Evolutionary conservation across 1,139 yeast genomes (phyloP).

Genomic region (Debaryomycetaceae sp.): DNA sequence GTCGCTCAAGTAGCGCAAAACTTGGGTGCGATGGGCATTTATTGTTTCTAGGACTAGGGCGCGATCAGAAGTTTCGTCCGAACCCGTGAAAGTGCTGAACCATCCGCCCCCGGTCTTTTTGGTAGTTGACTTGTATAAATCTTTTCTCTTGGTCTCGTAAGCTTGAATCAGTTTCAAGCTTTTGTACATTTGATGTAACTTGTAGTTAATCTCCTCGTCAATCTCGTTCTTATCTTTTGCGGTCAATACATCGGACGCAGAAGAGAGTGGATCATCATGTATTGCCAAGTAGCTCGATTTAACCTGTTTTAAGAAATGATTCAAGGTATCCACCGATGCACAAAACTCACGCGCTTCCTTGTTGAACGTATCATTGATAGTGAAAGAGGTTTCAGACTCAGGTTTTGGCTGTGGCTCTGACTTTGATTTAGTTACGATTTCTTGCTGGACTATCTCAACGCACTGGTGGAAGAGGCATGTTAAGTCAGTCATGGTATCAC

Average conservation of each 20-base stretch:
- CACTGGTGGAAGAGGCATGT: slow-evolving; percentile 43
- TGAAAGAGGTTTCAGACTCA: slow-evolving; percentile 1
- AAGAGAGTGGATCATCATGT: slow-evolving; percentile 14
- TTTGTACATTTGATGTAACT: slow-evolving; percentile 39
- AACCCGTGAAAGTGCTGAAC: slow-evolving; percentile 16
- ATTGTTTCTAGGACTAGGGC: slow-evolving; percentile 16
- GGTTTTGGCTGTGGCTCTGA: neutral
- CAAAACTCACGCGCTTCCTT: slow-evolving; percentile 40
- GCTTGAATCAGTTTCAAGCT: slow-evolving; percentile 38
- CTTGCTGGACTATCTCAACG: slow-evolving; percentile 30
- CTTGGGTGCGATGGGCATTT: slow-evolving; percentile 25
- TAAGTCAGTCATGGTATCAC: slow-evolving; percentile 49
- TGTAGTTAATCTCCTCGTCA: slow-evolving; percentile 43
- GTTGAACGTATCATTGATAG: slow-evolving; percentile 38
- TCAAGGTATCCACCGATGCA: slow-evolving; percentile 26
- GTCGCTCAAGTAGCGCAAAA: slow-evolving; percentile 27
- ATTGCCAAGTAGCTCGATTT: slow-evolving; percentile 34
- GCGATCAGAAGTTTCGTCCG: slow-evolving; percentile 19
- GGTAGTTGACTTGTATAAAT: slow-evolving; percentile 6
- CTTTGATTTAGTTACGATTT: slow-evolving; percentile 8
- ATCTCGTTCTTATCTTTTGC: slow-evolving; percentile 41
- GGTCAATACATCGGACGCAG: slow-evolving; percentile 13
- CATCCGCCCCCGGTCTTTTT: slow-evolving; percentile 11
- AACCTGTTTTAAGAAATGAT: slow-evolving; percentile 26
- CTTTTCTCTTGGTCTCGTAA: slow-evolving; percentile 38